Evolutionary conservation across 371 early-diverging fungal genomes (phyloP).

Genomic region (Mortierella sp.): DNA sequence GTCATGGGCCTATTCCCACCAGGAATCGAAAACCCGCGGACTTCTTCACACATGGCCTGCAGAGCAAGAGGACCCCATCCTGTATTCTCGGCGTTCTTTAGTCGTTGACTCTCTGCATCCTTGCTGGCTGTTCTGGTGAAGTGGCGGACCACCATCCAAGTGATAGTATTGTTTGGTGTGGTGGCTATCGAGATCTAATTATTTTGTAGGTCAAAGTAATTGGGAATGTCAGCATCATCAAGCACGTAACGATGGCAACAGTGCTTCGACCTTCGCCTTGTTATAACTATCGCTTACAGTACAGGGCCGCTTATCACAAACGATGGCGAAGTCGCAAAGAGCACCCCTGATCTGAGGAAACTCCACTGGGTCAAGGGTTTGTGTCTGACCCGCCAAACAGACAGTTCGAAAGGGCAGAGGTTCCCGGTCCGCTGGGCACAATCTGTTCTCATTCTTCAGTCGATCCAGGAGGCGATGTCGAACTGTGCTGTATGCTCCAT

Average conservation of each 20-base stretch:
- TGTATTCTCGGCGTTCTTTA: background rate
- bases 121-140: background rate
- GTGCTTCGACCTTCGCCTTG: background rate
- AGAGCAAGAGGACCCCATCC: background rate
- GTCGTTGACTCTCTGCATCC: background rate
- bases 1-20: background rate
- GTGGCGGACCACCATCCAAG: background rate
- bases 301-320: background rate
- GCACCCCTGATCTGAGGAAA: background rate
- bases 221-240: background rate
- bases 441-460: background rate
- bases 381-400: background rate
- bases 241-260: background rate
- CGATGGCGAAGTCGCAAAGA: background rate
- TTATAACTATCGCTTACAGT: background rate
- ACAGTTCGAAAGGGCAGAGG: background rate
- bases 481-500: constrained; percentile 20
- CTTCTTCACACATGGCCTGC: background rate
- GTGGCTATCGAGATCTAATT: background rate
- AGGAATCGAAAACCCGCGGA: background rate
- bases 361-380: background rate
- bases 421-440: background rate
- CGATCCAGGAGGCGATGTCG: constrained; percentile 3
- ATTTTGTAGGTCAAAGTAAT: background rate
- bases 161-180: background rate